These are phyloP conservation scores for Neoconidiobolus thromboides DNA, from an alignment of 371 early-diverging fungal species.

Conservation along the genomic window DNA sequence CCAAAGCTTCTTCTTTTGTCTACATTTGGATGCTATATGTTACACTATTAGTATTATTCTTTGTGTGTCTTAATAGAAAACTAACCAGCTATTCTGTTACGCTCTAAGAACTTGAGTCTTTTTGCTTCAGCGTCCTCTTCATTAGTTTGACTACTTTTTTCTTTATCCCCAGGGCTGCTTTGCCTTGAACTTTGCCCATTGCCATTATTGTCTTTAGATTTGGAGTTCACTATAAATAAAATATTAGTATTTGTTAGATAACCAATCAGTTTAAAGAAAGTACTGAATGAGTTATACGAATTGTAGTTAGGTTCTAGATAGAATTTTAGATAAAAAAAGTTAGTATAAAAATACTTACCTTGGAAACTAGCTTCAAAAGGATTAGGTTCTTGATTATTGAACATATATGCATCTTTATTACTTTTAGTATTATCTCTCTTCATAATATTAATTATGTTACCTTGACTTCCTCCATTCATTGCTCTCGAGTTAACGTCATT, in stretches of 20 bases:
- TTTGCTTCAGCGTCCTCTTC: slow-evolving; percentile 19
- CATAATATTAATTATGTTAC: too few species aligned
- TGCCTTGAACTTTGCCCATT: neutral
- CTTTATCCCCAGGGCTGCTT: neutral
- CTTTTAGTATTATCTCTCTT: too few species aligned
- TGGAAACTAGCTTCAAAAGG: slow-evolving; percentile 9
- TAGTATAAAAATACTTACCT: neutral
- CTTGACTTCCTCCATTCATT: too few species aligned
- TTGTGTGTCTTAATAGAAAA: neutral
- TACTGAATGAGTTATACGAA: too few species aligned
- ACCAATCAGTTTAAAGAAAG: neutral
- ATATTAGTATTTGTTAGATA: neutral
- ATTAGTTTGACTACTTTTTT: neutral
- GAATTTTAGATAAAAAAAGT: neutral
- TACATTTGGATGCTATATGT: slow-evolving; percentile 40
- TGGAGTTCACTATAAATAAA: neutral
- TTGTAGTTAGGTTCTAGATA: too few species aligned
- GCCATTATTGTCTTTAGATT: neutral
- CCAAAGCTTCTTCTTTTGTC: slow-evolving; percentile 61
- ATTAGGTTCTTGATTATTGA: neutral
- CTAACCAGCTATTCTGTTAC: slow-evolving; percentile 43
- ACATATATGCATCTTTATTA: too few species aligned
- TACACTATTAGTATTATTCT: neutral
- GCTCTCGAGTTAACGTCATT: too few species aligned
- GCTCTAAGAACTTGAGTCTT: slow-evolving; percentile 39